Evolutionary conservation across 495 filamentous ascomycete species (phyloP).

Genomic region (Diplogelasinospora grovesii): DNA sequence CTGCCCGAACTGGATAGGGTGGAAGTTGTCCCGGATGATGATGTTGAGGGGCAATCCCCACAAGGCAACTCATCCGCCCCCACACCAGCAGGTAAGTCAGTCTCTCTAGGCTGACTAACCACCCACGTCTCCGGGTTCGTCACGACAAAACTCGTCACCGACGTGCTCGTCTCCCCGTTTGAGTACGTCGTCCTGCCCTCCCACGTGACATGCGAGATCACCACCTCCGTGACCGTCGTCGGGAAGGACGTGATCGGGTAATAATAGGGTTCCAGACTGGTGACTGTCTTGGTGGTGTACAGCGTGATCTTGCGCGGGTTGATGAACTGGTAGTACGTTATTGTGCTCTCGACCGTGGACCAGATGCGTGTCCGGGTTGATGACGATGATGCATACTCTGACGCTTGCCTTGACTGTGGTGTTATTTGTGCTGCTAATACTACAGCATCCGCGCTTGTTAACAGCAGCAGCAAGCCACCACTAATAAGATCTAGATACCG

Average conservation of each 20-base stretch:
- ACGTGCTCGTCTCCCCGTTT: neutral
- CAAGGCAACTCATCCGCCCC: neutral
- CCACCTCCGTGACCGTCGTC: slow-evolving; percentile 4
- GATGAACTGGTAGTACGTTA: slow-evolving; percentile 3
- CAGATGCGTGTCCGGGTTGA: slow-evolving; percentile 1
- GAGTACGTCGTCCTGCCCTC: neutral
- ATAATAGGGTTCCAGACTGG: slow-evolving; percentile 8
- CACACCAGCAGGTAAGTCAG: neutral
- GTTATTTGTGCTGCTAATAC: slow-evolving; percentile 2
- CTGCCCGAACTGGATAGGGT: too few relatives aligned
- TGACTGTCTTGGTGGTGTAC: slow-evolving; percentile 9
- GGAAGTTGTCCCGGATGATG: too few relatives aligned
- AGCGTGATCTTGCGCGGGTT: slow-evolving; percentile 1
- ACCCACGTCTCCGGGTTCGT: slow-evolving; percentile 9
- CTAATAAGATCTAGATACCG: too few relatives aligned
- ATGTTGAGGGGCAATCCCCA: too few relatives aligned
- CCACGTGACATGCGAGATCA: slow-evolving; percentile 3
- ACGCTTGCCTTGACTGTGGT: too few relatives aligned
- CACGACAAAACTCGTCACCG: neutral
- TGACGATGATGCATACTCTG: neutral
- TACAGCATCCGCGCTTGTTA: too few relatives aligned
- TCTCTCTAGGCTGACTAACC: neutral
- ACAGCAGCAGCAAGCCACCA: too few relatives aligned
- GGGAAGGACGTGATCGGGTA: slow-evolving; percentile 2
- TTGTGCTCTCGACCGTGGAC: slow-evolving; percentile 1